Evolutionary conservation across 2,329 filamentous ascomycete genomes (phyloP).

Genomic region (Hirsutella rhossiliensis): DNA sequence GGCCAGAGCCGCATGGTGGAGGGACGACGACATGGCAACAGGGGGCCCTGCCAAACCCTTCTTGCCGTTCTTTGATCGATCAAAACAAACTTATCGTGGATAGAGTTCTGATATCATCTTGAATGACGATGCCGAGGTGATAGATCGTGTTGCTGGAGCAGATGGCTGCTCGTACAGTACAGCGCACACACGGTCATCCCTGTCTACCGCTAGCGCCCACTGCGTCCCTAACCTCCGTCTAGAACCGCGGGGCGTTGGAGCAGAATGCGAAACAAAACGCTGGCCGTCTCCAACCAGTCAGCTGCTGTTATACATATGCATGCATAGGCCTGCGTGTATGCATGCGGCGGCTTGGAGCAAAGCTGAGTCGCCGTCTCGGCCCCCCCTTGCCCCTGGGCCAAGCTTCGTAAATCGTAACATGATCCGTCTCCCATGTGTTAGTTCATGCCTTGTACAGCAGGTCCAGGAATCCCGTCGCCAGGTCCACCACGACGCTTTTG

Average conservation of each 20-base stretch:
- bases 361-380: background rate
- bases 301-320: slow-evolving; percentile 1
- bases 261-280: background rate
- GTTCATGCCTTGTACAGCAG: slow-evolving; percentile 72
- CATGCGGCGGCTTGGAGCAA: background rate
- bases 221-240: no score
- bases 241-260: no score
- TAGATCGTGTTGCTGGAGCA: background rate
- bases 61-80: background rate
- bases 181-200: no score
- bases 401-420: background rate
- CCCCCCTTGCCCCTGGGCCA: background rate
- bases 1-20: background rate
- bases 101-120: background rate
- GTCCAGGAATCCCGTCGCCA: slow-evolving; percentile 86
- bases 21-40: background rate
- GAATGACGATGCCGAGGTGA: background rate
- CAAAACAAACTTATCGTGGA: background rate
- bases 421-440: background rate
- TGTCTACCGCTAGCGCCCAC: no score
- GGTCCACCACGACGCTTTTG: slow-evolving; percentile 84
- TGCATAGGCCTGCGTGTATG: background rate
- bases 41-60: background rate
- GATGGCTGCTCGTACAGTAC: no score
- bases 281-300: background rate